Evolutionary conservation across 306 rosid genomes (phyloP), one percentile per base, ranked within the genome.

Genomic region (Abrus precatorius): DNA sequence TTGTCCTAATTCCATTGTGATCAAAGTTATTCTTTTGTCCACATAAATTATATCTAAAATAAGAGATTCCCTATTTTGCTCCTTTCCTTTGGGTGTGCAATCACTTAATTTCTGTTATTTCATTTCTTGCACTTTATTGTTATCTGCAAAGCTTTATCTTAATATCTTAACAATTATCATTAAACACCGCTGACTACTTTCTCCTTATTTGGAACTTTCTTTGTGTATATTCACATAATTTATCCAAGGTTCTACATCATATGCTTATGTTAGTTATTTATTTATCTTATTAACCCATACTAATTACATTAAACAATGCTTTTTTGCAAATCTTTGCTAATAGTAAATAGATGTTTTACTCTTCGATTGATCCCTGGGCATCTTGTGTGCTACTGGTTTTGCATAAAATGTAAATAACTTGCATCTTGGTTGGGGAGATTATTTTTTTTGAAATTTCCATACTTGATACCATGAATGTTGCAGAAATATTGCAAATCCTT

Each of bases 1-100:
- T 13, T 72, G 30, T 74, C 55, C 60, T 75, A n/a, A 66, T 36
- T 65, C 70, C 53, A 14, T 65, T 54, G 29, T 78, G 68, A 68
- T 56, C 28, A 32, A 32, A 67, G 10, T 34, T 53, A 5, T 30
- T 54, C 45, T 41, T 6, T 45, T 49, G 38, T 80, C 74, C 69
- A 44, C 32, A 72, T 20, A 20, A 53, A 38, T 27, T 11, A 29
- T 45, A 12, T 20, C 20, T 28, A 10, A 30, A 47, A 32, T 9
- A 66, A 43, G n/a, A 10, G n/a, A 10, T 14, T 32, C 5, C 27
- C 20, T 7, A 44, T 14, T 40, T 27, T 44, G 9, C 14, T 10
- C 32, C 2, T 50, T 13, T 70, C 50, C 14, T 32, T 11, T 29
- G 27, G 12, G 13, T 7, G 27, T 71, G 54, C 63, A 12, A 34